Evolutionary conservation across 2,329 filamentous ascomycete genomes (phyloP).

Genomic region (Arthrobotrys sphaeroides): DNA sequence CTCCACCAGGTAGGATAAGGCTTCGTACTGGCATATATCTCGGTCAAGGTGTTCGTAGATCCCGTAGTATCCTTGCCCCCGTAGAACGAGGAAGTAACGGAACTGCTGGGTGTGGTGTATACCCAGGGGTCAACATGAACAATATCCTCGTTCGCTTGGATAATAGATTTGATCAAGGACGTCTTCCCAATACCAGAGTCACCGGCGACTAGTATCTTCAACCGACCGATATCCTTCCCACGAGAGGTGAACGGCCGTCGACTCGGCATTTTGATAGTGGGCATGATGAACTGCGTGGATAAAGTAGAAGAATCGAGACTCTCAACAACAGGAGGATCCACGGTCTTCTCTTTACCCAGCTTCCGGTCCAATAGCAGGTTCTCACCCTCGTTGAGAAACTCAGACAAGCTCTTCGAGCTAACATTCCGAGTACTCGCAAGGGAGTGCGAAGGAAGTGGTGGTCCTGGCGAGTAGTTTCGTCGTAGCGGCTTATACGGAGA

Average conservation of each 20-base stretch:
- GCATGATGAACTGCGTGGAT: conserved; percentile 92
- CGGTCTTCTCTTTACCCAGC: conserved; percentile 62
- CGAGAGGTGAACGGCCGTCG: conserved; percentile 88
- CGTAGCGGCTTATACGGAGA: conserved; percentile 39
- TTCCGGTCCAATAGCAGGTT: conserved; percentile 56
- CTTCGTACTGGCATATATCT: conserved; percentile 81
- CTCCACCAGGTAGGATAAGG: conserved; percentile 92
- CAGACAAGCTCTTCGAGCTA: conserved; percentile 41
- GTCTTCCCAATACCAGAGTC: conserved; percentile 84
- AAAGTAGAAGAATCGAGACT: conserved; percentile 58
- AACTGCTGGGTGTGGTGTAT: conserved; percentile 52
- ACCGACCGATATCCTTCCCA: conserved; percentile 81
- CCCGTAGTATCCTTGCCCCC: conserved; percentile 53
- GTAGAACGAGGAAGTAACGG: conserved; percentile 55
- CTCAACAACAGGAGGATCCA: conserved; percentile 58
- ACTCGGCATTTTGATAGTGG: conserved; percentile 88
- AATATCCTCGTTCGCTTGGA: conserved; percentile 87
- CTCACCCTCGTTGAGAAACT: conserved; percentile 34
- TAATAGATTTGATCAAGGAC: conserved; percentile 85
- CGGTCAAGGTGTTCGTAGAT: conserved; percentile 65
- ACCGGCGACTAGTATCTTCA: conserved; percentile 90
- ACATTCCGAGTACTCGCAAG: conserved; percentile 32
- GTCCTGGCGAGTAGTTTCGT: conserved; percentile 42
- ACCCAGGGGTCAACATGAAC: conserved; percentile 83
- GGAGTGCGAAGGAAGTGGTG: conserved; percentile 30